Percentiles rank a stretch among this genome's conserved stretches.
Evolutionary conservation across 345 rosid species (phyloP).

Genomic region (Aquilaria yunnanensis): DNA sequence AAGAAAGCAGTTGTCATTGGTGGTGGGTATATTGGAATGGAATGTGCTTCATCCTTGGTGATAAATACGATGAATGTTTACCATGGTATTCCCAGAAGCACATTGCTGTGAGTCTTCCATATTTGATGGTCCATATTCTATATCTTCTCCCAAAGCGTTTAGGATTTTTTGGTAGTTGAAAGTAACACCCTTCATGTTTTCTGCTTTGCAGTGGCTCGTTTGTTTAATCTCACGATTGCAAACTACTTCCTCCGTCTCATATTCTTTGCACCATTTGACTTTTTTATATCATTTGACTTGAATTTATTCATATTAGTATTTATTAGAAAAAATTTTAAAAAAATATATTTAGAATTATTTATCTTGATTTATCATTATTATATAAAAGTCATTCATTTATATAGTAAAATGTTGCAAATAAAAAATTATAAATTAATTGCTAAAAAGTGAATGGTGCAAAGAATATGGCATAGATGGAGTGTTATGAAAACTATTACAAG

Average conservation of each 20-base stretch:
- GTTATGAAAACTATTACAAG: constrained; percentile 66
- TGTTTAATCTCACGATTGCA: constrained; percentile 87
- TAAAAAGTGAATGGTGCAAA: too few species aligned
- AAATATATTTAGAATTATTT: too few species aligned
- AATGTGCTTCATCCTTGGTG: constrained; percentile 93
- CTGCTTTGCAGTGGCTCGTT: constrained; percentile 68
- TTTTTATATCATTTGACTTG: too few species aligned
- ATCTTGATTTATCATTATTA: too few species aligned
- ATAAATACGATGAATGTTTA: constrained; percentile 77
- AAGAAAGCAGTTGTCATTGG: constrained; percentile 94
- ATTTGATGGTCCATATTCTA: too few species aligned
- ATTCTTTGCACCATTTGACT: too few species aligned
- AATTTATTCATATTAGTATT: too few species aligned
- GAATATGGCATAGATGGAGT: too few species aligned
- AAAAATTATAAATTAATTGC: too few species aligned
- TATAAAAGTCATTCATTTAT: too few species aligned
- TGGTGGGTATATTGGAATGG: constrained; percentile 99
- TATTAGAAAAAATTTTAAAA: too few species aligned
- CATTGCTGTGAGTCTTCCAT: constrained; percentile 70
- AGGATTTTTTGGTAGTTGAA: neutral
- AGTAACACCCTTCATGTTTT: constrained; percentile 1
- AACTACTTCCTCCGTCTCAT: constrained; percentile 6
- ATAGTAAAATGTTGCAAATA: too few species aligned
- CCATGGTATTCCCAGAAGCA: constrained; percentile 98
- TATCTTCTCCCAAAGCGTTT: neutral